Evolutionary conservation across 331 rosid species (phyloP).

Genomic region (Cydonia oblonga): DNA sequence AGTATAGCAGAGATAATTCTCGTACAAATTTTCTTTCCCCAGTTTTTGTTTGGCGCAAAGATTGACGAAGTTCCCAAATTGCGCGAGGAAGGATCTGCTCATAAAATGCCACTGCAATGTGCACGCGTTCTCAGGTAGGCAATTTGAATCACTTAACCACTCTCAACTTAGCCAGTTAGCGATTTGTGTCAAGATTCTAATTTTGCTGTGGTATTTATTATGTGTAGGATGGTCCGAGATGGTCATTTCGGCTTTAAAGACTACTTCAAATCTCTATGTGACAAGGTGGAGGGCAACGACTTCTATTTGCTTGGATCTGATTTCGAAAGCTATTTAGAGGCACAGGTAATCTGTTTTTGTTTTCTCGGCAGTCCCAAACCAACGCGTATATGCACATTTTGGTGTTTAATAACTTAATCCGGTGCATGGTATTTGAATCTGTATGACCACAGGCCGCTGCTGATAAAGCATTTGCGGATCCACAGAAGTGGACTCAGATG

Average conservation of each 20-base stretch:
- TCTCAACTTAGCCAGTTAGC: not conserved
- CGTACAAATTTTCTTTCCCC: constrained; percentile 11
- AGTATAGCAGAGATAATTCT: not conserved
- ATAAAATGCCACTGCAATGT: constrained; percentile 42
- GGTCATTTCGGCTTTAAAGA: constrained; percentile 56
- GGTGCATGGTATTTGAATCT: not conserved
- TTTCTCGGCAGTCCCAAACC: not conserved
- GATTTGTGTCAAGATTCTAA: not conserved
- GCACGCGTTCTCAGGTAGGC: constrained; percentile 50
- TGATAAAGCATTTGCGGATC: constrained; percentile 51
- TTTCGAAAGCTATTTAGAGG: constrained; percentile 63
- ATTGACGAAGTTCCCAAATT: constrained; percentile 43
- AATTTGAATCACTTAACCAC: not conserved
- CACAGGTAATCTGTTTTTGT: constrained; percentile 41
- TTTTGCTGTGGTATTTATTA: constrained; percentile 4
- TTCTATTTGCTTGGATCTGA: constrained; percentile 56
- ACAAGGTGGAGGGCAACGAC: constrained; percentile 45
- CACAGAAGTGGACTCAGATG: constrained; percentile 57
- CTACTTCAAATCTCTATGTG: constrained; percentile 55
- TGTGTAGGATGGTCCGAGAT: constrained; percentile 58
- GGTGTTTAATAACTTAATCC: not conserved
- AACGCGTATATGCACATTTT: not conserved
- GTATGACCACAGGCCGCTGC: constrained; percentile 51
- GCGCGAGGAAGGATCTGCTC: constrained; percentile 42
- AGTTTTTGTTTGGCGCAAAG: constrained; percentile 71